Base-by-base conservation (phyloP, 805 yeast species). In the Candida chilensis region DNA sequence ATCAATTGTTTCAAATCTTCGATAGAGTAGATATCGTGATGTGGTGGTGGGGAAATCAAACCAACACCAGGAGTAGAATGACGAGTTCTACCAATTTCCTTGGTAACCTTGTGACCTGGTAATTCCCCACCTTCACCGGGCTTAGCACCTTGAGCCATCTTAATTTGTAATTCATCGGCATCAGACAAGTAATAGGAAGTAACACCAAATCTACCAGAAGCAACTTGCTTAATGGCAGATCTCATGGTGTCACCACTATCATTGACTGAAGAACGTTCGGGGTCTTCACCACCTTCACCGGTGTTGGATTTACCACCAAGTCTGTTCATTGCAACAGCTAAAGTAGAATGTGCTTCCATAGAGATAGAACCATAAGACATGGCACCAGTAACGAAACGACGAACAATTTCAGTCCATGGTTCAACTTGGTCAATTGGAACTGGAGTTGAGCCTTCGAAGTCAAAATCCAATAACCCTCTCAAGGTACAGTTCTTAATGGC, bases 101-200 rank as follows among this genome's bases (percentile, higher is more conserved):
- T 74, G 17, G 90, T 73, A 29, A 90, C 98, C 60, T 90, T 90
- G 63, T 83, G 82, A 36, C 95, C 95, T 21, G 96, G 96, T 43
- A 87, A 68, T 60, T 92, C 97, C 70, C 98, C 98, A 70, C 98
- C 98, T 67, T 92, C 97, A 65, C 97, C 98, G 8, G 97, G 97
- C 62, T 90, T 90, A 32, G 98, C 98, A 63, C 98, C 97, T 63
- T 90, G 98, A 7, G 97, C 97, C 88, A 90, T 87, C 64, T 90
- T 90, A 57, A 90, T 92, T 61, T 90, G 98, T 39, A 90, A 75
- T 64, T 90, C 97, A 48, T 90, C 97, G 26, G 97, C 95, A 60
- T 90, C 97, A 21, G 96, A 77, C 46, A 90, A 67, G 56, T 92
- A 90, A 59, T 80, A 75, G 3, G 96, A 86, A 3, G 98, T 90